Evolutionary conservation across 371 early-diverging fungal genomes (phyloP), one percentile per base, ranked within the genome.

Genomic region (Basidiobolus meristosporus): DNA sequence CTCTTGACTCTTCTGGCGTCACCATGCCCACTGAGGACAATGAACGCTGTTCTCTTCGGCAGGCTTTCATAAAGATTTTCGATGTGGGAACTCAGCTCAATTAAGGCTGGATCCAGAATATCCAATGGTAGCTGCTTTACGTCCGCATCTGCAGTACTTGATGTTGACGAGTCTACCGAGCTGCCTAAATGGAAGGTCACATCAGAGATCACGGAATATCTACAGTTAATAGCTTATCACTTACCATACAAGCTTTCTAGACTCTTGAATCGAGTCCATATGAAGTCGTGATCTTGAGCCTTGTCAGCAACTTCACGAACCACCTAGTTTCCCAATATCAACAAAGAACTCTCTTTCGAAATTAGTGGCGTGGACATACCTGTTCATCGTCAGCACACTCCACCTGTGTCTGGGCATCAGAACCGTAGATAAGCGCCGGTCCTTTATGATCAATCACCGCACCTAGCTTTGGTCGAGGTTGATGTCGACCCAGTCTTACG

Each of bases 21-120:
- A 31, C 63, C 59, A 11, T 54, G 53, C 12, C 73, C 69, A 34
- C 70, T 66, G 33, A 60, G 44, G 11, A 70, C 44, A 18, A 70
- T 40, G 10, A 73, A 36, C 2, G 59, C 56, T 0, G 73, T 67
- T 9, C 53, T 49, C 0, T 51, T 19, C 0, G 70, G 69, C 23
- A 68, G 33, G 0, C 45, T 41, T 16, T 61, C 42, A 22, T 64
- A 52, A 14, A 70, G 40, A n/a, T 31, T 34, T 7, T 52, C 44
- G 34, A 73, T 39, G 12, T 60, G 50, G 15, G 45, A 33, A 41
- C 70, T 66, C 30, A 66, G 40, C 2, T 38, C 26, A 14, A 10
- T 40, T n/a, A 48, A 17, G 7, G 23, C 11, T 19, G 17, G 26
- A 18, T 17, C 5, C 21, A 11, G 17, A 2, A 14, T 31, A 12